phyloP scores from a whole-genome alignment of 2,329 filamentous ascomycete genomes.

The Chaetothyriales sp. region DNA sequence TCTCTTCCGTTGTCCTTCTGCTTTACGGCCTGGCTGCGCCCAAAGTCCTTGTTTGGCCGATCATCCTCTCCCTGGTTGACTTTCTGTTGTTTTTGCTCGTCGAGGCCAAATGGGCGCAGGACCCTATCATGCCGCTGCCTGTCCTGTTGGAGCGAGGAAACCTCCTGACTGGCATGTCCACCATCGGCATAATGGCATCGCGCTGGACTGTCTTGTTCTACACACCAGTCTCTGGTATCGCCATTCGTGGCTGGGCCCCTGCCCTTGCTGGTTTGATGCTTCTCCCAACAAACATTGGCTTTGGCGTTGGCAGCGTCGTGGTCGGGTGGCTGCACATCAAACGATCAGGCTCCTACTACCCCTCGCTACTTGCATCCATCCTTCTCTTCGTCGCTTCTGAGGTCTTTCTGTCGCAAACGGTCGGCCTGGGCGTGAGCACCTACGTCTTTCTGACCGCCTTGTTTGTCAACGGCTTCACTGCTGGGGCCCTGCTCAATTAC shows the following conservation, averaged over 20 bases:
- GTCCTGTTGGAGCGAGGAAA: conserved; percentile 56
- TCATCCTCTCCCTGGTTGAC: conserved; percentile 43
- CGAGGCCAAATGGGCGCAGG: conserved; percentile 47
- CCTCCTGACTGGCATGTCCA: conserved; percentile 57
- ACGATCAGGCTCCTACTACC: conserved; percentile 57
- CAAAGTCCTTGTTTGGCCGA: conserved; percentile 42
- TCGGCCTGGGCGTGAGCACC: conserved; percentile 37
- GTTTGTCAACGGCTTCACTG: conserved; percentile 56
- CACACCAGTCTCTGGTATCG: conserved; percentile 62
- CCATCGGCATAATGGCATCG: conserved; percentile 64
- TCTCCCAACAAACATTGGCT: conserved; percentile 68
- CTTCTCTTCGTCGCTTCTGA: conserved; percentile 47
- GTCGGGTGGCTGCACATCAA: conserved; percentile 64
- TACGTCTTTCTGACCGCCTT: conserved; percentile 35
- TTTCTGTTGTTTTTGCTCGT: conserved; percentile 45
- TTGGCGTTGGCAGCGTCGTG: conserved; percentile 56
- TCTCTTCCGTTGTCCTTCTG: conserved; percentile 52
- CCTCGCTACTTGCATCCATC: conserved; percentile 45
- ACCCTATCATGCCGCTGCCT: conserved; percentile 60
- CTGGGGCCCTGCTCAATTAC: conserved; percentile 63
- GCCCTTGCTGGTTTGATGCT: conserved; percentile 60
- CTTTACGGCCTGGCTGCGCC: conserved; percentile 55
- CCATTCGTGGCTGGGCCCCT: conserved; percentile 54
- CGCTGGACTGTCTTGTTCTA: conserved; percentile 73
- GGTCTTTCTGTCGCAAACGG: conserved; percentile 40